Conservation (phyloP, 129 eudicot species). For the Flaveria sonorensis region DNA sequence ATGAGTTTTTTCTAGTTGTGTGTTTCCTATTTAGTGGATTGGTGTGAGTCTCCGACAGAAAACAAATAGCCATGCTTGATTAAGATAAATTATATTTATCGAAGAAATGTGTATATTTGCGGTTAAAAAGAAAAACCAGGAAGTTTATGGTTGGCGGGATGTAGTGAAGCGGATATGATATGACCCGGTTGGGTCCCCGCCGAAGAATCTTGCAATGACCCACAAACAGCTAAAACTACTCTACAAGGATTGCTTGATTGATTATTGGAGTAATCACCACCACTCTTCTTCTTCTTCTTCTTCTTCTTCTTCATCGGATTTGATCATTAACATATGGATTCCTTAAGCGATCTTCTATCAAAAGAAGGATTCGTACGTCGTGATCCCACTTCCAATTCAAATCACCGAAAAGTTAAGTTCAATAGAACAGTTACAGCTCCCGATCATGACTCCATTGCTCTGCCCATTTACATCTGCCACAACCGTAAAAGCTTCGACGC, state of each 20-base stretch:
- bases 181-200: too few relatives aligned
- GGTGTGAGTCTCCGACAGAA: too few relatives aligned
- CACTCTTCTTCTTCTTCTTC: constrained; percentile 8
- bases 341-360: constrained; percentile 35
- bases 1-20: too few relatives aligned
- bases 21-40: too few relatives aligned
- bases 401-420: constrained; percentile 35
- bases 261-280: background rate
- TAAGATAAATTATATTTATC: too few relatives aligned
- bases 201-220: too few relatives aligned
- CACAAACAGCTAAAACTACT: too few relatives aligned
- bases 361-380: constrained; percentile 56
- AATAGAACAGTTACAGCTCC: constrained; percentile 32
- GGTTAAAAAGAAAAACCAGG: too few relatives aligned
- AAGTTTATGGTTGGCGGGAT: too few relatives aligned
- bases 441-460: constrained; percentile 50
- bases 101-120: too few relatives aligned
- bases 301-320: background rate
- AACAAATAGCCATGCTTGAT: too few relatives aligned
- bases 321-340: constrained; percentile 13
- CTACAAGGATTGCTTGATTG: background rate
- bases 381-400: constrained; percentile 7
- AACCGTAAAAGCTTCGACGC: constrained; percentile 50
- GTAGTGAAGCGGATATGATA: too few relatives aligned
- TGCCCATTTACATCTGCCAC: constrained; percentile 75